phyloP scores from a whole-genome alignment of 2,329 filamentous ascomycete genomes.

The Arthroderma sp. region DNA sequence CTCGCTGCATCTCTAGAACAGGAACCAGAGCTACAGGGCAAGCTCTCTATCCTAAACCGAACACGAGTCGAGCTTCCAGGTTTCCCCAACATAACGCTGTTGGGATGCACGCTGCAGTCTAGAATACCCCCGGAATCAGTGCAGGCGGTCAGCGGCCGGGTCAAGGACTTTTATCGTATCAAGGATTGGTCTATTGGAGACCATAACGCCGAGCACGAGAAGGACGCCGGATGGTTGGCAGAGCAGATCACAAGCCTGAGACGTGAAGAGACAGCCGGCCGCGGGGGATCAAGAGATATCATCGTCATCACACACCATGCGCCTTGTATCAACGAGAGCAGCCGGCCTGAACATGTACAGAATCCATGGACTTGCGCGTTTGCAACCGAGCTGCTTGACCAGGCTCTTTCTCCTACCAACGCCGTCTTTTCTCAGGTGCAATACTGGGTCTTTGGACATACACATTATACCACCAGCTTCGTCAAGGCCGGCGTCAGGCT shows the following conservation, averaged over 20 bases:
- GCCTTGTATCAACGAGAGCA: slow-evolving; percentile 33
- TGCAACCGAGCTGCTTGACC: slow-evolving; percentile 15
- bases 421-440: slow-evolving; percentile 30
- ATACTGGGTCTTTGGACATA: slow-evolving; percentile 33
- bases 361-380: slow-evolving; percentile 41
- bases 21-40: slow-evolving; percentile 13
- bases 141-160: slow-evolving; percentile 31
- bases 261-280: slow-evolving; percentile 1
- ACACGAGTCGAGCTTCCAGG: slow-evolving; percentile 5
- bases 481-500: slow-evolving; percentile 23
- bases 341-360: slow-evolving; percentile 18
- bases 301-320: slow-evolving; percentile 38
- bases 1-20: slow-evolving; percentile 13
- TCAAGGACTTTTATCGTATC: slow-evolving; percentile 45
- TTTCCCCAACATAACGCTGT: slow-evolving; percentile 30
- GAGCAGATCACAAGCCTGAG: slow-evolving; percentile 21
- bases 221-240: slow-evolving; percentile 41
- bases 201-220: slow-evolving; percentile 39
- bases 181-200: slow-evolving; percentile 37
- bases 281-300: slow-evolving; percentile 20
- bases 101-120: slow-evolving; percentile 48
- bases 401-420: slow-evolving; percentile 39
- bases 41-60: slow-evolving; percentile 16
- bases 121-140: slow-evolving; percentile 32
- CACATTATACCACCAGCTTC: slow-evolving; percentile 31